These are phyloP conservation scores for Pythium dissimile DNA, from an alignment of 352 stramenopile genomes.

Conservation along the genomic window DNA sequence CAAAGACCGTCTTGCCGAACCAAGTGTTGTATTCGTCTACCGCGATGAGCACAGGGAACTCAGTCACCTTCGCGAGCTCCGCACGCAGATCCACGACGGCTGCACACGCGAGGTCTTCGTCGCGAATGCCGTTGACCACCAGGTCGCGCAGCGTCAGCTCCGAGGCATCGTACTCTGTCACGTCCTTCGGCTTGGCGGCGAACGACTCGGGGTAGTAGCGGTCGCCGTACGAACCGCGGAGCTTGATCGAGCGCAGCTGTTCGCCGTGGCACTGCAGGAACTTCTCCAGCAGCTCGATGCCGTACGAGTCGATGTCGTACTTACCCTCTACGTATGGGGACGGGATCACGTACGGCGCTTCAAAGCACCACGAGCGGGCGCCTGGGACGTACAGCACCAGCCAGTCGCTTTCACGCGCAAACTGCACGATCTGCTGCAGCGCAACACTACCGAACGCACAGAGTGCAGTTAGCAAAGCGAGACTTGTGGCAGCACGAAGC, in stretches of 20 bases:
- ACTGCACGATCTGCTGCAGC: slow-evolving; percentile 87
- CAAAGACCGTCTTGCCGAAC: slow-evolving; percentile 85
- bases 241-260: slow-evolving; percentile 55
- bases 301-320: slow-evolving; percentile 85
- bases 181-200: slow-evolving; percentile 70
- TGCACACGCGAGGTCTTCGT: slow-evolving; percentile 78
- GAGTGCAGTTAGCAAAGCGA: background rate
- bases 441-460: slow-evolving; percentile 34
- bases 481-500: background rate
- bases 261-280: slow-evolving; percentile 74
- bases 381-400: slow-evolving; percentile 81
- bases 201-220: slow-evolving; percentile 79
- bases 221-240: slow-evolving; percentile 71
- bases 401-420: slow-evolving; percentile 81
- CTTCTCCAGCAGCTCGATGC: slow-evolving; percentile 73
- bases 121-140: slow-evolving; percentile 71
- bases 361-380: slow-evolving; percentile 71
- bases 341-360: slow-evolving; percentile 83
- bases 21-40: slow-evolving; percentile 89
- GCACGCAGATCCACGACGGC: slow-evolving; percentile 77
- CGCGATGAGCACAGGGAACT: slow-evolving; percentile 84
- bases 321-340: slow-evolving; percentile 75
- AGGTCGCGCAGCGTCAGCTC: slow-evolving; percentile 73
- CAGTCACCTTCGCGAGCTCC: slow-evolving; percentile 73
- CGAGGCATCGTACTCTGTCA: slow-evolving; percentile 43